A percentile compares a stretch with the other conserved stretches of the same genome.
Evolutionary conservation across 1,139 yeast genomes (phyloP).

Genomic region (Pichia sp.): DNA sequence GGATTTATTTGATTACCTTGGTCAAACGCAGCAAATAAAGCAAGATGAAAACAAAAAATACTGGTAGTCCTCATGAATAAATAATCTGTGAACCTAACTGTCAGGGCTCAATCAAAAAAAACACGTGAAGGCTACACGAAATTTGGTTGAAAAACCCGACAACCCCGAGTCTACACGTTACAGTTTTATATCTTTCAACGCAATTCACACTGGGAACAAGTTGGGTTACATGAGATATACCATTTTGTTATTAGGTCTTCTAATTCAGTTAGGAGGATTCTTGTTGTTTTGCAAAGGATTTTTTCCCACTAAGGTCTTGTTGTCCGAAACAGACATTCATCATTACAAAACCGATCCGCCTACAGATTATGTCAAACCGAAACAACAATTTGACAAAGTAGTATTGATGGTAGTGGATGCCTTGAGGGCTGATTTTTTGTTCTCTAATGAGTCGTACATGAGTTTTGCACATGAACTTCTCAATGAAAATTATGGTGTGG

Average conservation of each 20-base stretch:
- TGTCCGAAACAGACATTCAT: conserved; percentile 21
- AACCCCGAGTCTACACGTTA: conserved; percentile 5
- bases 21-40: background rate
- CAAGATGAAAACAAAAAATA: no score
- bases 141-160: conserved; percentile 2
- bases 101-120: no score
- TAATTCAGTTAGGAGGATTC: conserved; percentile 46
- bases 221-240: conserved; percentile 5
- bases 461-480: conserved; percentile 56
- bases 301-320: conserved; percentile 69
- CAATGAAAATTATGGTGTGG: conserved; percentile 64
- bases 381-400: conserved; percentile 57
- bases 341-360: conserved; percentile 20
- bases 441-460: conserved; percentile 58
- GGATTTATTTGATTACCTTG: background rate
- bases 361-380: conserved; percentile 19
- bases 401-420: conserved; percentile 91
- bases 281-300: conserved; percentile 70
- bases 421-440: conserved; percentile 79
- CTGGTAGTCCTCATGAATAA: background rate
- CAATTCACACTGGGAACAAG: no score
- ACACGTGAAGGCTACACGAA: no score
- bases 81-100: no score
- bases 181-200: background rate
- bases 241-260: conserved; percentile 23